Evolutionary conservation across 768 basidiomycete genomes (phyloP).

Genomic region (Boletus rubescentipes): DNA sequence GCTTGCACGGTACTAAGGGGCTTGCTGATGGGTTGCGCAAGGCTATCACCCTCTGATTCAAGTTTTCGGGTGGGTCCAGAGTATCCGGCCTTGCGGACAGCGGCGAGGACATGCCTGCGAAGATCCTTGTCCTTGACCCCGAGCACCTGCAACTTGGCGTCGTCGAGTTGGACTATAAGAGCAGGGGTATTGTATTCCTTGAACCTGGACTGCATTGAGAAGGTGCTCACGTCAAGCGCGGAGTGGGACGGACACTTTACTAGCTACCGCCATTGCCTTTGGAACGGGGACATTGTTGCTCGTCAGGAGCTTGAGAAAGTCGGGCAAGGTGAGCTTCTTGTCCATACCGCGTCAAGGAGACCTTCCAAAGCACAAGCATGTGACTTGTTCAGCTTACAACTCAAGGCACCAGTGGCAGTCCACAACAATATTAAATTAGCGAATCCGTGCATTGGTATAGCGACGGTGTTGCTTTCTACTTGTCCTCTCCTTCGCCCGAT

Average conservation of each 20-base stretch:
- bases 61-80: conserved; percentile 19
- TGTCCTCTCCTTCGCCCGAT: not conserved
- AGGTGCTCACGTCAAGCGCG: not conserved
- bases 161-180: conserved; percentile 56
- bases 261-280: conserved; percentile 68
- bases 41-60: conserved; percentile 14
- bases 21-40: conserved; percentile 5
- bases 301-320: conserved; percentile 67
- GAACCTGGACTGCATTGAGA: conserved; percentile 50
- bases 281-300: conserved; percentile 53
- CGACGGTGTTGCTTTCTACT: conserved; percentile 13
- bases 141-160: conserved; percentile 53
- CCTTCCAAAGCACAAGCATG: not conserved
- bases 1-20: conserved; percentile 26
- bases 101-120: conserved; percentile 56
- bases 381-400: not conserved
- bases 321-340: conserved; percentile 57
- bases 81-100: conserved; percentile 67
- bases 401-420: not conserved
- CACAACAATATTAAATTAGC: conserved; percentile 7
- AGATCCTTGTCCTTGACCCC: conserved; percentile 67
- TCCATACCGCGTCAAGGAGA: conserved; percentile 13
- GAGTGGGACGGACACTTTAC: conserved; percentile 56
- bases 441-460: conserved; percentile 22
- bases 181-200: conserved; percentile 64